Evolutionary conservation across 768 basidiomycete genomes (phyloP).

Genomic region (Lactarius vividus): DNA sequence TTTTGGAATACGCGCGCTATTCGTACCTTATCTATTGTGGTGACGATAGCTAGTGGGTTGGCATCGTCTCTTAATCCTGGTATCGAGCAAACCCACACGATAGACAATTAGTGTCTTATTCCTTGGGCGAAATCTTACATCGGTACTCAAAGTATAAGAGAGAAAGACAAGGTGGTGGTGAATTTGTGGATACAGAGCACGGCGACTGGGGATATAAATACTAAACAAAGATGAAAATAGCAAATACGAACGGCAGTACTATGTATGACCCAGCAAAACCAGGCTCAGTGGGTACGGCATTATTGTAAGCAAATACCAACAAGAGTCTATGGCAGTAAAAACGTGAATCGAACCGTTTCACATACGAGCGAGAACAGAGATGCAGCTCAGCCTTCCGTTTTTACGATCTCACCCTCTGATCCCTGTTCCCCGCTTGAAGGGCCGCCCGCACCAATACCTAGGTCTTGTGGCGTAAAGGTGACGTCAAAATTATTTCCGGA

Average conservation of each 20-base stretch:
- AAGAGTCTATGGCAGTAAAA: slow-evolving; percentile 20
- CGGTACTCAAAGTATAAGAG: slow-evolving; percentile 5
- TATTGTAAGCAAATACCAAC: slow-evolving; percentile 25
- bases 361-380: slow-evolving; percentile 31
- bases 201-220: slow-evolving; percentile 33
- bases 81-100: not conserved
- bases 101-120: slow-evolving; percentile 2
- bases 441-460: slow-evolving; percentile 53
- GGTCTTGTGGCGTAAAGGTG: slow-evolving; percentile 62
- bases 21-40: slow-evolving; percentile 14
- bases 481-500: slow-evolving; percentile 69
- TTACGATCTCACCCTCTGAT: slow-evolving; percentile 60
- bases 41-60: not conserved
- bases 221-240: slow-evolving; percentile 38
- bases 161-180: slow-evolving; percentile 29
- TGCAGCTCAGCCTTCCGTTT: slow-evolving; percentile 52
- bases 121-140: slow-evolving; percentile 6
- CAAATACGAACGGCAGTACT: slow-evolving; percentile 36
- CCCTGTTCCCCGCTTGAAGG: slow-evolving; percentile 53
- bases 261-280: slow-evolving; percentile 22
- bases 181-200: slow-evolving; percentile 38
- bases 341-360: slow-evolving; percentile 8
- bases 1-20: slow-evolving; percentile 5
- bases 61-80: slow-evolving; percentile 7
- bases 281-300: slow-evolving; percentile 22